phyloP scores from a whole-genome alignment of 805 yeast species.

The Naumovozyma castellii region DNA sequence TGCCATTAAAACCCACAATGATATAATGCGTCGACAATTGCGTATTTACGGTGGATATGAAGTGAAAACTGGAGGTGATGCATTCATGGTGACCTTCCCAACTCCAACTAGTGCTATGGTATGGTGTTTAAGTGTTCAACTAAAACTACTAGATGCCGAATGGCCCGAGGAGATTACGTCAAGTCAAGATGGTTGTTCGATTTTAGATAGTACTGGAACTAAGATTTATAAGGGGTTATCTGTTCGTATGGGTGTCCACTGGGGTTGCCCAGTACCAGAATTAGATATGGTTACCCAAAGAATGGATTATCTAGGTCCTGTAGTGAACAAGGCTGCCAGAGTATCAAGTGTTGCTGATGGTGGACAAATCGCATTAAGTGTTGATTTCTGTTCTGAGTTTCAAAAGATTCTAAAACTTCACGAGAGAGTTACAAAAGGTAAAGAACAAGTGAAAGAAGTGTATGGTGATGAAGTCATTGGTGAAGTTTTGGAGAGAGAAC shows the following conservation, averaged over 20 bases:
- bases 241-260: slow-evolving; percentile 96
- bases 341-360: slow-evolving; percentile 95
- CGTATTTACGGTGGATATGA: slow-evolving; percentile 95
- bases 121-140: slow-evolving; percentile 93
- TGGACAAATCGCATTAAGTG: slow-evolving; percentile 87
- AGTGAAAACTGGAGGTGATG: slow-evolving; percentile 98
- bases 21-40: slow-evolving; percentile 86
- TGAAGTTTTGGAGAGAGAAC: slow-evolving; percentile 54
- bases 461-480: slow-evolving; percentile 41
- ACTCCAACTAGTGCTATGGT: slow-evolving; percentile 80
- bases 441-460: slow-evolving; percentile 30
- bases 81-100: slow-evolving; percentile 95
- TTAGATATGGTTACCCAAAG: slow-evolving; percentile 88
- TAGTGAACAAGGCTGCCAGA: slow-evolving; percentile 92
- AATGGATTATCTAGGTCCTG: slow-evolving; percentile 98
- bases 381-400: slow-evolving; percentile 71
- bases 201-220: slow-evolving; percentile 49
- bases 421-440: slow-evolving; percentile 22
- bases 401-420: slow-evolving; percentile 42
- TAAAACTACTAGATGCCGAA: slow-evolving; percentile 70
- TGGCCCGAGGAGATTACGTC: slow-evolving; percentile 93
- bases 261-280: slow-evolving; percentile 97
- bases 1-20: slow-evolving; percentile 89
- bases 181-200: slow-evolving; percentile 74
- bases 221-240: slow-evolving; percentile 78